These are phyloP conservation scores for Saturnispora dispora DNA, from an alignment of 805 yeast genomes.

Conservation along the genomic window DNA sequence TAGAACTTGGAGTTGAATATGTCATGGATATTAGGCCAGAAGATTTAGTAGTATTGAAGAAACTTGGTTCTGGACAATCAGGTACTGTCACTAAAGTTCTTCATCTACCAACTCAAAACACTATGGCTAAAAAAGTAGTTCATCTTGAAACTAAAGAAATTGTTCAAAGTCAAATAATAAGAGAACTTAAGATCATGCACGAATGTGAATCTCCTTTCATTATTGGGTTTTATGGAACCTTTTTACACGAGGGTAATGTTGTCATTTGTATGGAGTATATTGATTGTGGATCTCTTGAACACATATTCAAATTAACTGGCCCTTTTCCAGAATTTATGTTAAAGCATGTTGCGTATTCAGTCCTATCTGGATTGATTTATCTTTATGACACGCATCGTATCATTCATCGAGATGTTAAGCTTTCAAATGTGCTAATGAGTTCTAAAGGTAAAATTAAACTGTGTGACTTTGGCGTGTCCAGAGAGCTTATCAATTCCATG, in stretches of 20 bases:
- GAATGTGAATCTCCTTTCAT: slow-evolving; percentile 80
- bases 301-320: slow-evolving; percentile 53
- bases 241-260: slow-evolving; percentile 62
- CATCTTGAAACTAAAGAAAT: slow-evolving; percentile 75
- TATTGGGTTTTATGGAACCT: slow-evolving; percentile 87
- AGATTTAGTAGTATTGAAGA: slow-evolving; percentile 67
- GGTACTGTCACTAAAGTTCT: slow-evolving; percentile 86
- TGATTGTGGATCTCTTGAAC: slow-evolving; percentile 89
- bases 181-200: slow-evolving; percentile 86
- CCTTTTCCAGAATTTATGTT: slow-evolving; percentile 61
- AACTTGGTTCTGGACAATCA: slow-evolving; percentile 87
- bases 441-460: slow-evolving; percentile 81
- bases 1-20: slow-evolving; percentile 47
- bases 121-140: slow-evolving; percentile 85
- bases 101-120: slow-evolving; percentile 79
- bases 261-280: slow-evolving; percentile 93
- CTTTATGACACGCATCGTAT: slow-evolving; percentile 77
- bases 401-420: slow-evolving; percentile 93
- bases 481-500: slow-evolving; percentile 84
- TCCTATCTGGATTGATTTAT: slow-evolving; percentile 72
- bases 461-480: slow-evolving; percentile 94
- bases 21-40: slow-evolving; percentile 44
- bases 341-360: slow-evolving; percentile 65
- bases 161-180: slow-evolving; percentile 71
- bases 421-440: slow-evolving; percentile 84